Percentiles rank a stretch among this genome's conserved stretches.
Evolutionary conservation across 176 grass and related monocot genomes (phyloP).

Genomic region (Musa schizocarpa): DNA sequence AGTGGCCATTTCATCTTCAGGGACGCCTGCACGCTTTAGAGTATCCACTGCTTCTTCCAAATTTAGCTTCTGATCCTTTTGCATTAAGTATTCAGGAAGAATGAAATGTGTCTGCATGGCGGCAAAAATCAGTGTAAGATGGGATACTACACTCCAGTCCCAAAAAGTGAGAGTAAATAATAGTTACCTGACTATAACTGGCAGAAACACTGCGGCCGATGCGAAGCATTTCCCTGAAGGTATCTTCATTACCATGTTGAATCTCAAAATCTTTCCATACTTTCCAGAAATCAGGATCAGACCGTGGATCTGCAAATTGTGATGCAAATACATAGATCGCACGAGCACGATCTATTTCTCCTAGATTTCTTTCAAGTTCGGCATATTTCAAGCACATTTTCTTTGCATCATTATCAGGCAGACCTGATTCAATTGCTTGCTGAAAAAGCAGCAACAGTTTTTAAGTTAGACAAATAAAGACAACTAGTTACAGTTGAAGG

Average conservation of each 20-base stretch:
- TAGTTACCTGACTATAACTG: conserved; percentile 69
- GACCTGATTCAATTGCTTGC: conserved; percentile 68
- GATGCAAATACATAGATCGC: conserved; percentile 74
- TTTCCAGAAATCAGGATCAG: conserved; percentile 81
- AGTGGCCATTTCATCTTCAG: conserved; percentile 81
- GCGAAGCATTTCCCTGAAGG: conserved; percentile 92
- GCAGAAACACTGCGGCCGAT: conserved; percentile 71
- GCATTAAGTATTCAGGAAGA: conserved; percentile 81
- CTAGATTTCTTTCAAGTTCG: conserved; percentile 80
- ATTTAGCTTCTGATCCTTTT: conserved; percentile 76
- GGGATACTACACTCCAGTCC: neutral
- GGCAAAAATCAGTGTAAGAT: neutral
- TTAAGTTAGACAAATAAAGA: conserved; percentile 3
- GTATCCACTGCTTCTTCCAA: conserved; percentile 83
- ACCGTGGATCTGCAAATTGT: conserved; percentile 73
- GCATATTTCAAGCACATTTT: conserved; percentile 74
- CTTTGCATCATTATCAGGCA: conserved; percentile 61
- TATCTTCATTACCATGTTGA: conserved; percentile 90
- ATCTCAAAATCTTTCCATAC: conserved; percentile 99
- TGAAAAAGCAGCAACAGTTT: conserved; percentile 25
- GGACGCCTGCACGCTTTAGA: conserved; percentile 55
- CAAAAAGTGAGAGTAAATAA: neutral
- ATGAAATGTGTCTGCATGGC: conserved; percentile 77
- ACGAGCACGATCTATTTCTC: conserved; percentile 89
- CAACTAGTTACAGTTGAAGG: neutral